Percentiles rank a stretch among this genome's conserved stretches.
These are phyloP conservation scores for Breynia disticha DNA, from an alignment of 441 rosid species.

Conservation along the genomic window DNA sequence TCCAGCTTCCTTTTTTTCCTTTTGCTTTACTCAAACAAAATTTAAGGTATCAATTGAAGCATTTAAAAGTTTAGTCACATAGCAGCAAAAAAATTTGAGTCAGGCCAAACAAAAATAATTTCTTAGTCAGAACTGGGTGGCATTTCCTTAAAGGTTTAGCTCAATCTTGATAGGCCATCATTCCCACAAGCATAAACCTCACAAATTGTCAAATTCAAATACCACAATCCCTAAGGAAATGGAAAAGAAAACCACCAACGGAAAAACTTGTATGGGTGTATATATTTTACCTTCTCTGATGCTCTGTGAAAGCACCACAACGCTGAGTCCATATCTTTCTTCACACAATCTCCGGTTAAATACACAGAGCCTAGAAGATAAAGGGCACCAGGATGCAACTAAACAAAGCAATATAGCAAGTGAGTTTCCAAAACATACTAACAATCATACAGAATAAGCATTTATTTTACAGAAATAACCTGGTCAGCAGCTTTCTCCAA, in stretches of 20 bases:
- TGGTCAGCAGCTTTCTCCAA: slow-evolving; percentile 90
- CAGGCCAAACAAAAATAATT: too few species aligned
- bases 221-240: neutral
- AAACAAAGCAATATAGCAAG: slow-evolving; percentile 18
- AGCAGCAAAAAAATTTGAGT: too few species aligned
- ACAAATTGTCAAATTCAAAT: neutral
- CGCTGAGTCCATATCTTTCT: slow-evolving; percentile 82
- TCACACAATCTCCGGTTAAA: slow-evolving; percentile 81
- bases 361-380: slow-evolving; percentile 87
- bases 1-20: too few species aligned
- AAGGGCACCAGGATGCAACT: slow-evolving; percentile 93
- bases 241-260: neutral
- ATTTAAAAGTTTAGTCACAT: too few species aligned
- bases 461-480: slow-evolving; percentile 28
- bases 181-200: too few species aligned
- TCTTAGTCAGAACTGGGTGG: too few species aligned
- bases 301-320: slow-evolving; percentile 93
- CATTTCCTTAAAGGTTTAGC: too few species aligned
- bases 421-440: slow-evolving; percentile 18
- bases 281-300: slow-evolving; percentile 54
- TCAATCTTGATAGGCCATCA: too few species aligned
- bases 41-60: too few species aligned
- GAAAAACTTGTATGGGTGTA: neutral
- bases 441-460: slow-evolving; percentile 7
- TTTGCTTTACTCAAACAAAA: too few species aligned